A percentile compares a stretch with the other conserved stretches of the same genome.
Conservation (phyloP, 1,284 basidiomycete genomes). For the Naganishia sp. region DNA sequence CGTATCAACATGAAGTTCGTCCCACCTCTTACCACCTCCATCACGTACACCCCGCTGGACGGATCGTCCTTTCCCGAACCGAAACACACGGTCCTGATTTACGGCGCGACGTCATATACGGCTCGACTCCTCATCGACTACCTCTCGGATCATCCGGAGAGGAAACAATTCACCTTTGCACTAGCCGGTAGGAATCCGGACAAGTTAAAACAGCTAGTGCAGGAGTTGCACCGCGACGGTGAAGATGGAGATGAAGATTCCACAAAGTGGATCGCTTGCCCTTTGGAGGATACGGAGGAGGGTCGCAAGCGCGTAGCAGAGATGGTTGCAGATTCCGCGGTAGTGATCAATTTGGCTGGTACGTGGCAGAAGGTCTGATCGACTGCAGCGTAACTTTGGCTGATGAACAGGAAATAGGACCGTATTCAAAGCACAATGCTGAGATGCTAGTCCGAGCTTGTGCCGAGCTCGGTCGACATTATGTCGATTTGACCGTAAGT, state of each 20-base stretch:
- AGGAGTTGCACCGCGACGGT: constrained; percentile 32
- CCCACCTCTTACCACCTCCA: constrained; percentile 14
- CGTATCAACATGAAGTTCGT: constrained; percentile 37
- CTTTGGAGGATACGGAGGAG: constrained; percentile 37
- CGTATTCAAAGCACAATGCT: constrained; percentile 27
- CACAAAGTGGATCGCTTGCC: constrained; percentile 39
- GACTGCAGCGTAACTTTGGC: constrained; percentile 21
- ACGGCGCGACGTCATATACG: constrained; percentile 52
- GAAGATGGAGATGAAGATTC: constrained; percentile 29
- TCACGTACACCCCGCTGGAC: constrained; percentile 20
- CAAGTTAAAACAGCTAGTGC: constrained; percentile 42
- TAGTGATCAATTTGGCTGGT: constrained; percentile 49
- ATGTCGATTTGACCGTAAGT: constrained; percentile 62
- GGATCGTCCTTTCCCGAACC: constrained; percentile 36
- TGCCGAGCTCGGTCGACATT: constrained; percentile 61
- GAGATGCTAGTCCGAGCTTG: constrained; percentile 54
- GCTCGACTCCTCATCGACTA: constrained; percentile 45
- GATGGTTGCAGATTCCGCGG: constrained; percentile 40
- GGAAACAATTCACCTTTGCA: constrained; percentile 41
- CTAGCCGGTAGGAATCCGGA: constrained; percentile 46
- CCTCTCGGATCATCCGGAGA: constrained; percentile 45
- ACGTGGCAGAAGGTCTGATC: constrained; percentile 22
- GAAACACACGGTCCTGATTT: constrained; percentile 42
- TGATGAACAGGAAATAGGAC: constrained; percentile 14
- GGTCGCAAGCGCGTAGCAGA: constrained; percentile 37